Conservation (phyloP, 2,329 filamentous ascomycete genomes). For the Arthroderma sp. region DNA sequence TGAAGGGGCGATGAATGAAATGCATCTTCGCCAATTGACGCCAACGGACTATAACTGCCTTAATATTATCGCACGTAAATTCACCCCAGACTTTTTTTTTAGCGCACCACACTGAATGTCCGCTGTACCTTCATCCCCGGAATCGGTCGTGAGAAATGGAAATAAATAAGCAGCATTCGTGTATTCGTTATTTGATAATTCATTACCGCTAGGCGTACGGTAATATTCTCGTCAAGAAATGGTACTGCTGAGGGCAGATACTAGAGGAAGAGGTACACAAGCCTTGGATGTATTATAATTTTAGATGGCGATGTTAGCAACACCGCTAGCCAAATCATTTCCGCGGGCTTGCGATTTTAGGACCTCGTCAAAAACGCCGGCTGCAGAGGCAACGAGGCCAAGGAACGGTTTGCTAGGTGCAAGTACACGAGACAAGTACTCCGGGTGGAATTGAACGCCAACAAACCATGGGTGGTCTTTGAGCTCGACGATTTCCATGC, state of each 20-base stretch:
- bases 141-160: no score
- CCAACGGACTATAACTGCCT: neutral
- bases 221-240: neutral
- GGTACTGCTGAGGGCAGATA: neutral
- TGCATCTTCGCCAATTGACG: neutral
- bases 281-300: neutral
- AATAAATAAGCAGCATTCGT: no score
- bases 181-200: no score
- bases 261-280: neutral
- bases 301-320: neutral
- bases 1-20: neutral
- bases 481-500: conserved; percentile 75
- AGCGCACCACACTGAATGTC: no score
- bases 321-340: neutral
- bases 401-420: conserved; percentile 64
- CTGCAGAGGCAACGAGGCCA: conserved; percentile 69
- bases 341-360: neutral
- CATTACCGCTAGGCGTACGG: neutral
- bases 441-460: conserved; percentile 78
- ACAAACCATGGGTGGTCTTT: conserved; percentile 77
- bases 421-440: conserved; percentile 67
- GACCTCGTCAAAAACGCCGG: conserved; percentile 49
- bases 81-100: no score
- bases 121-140: no score
- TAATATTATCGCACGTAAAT: neutral